These are phyloP conservation scores for Rusavskia elegans DNA, from an alignment of 495 filamentous ascomycete genomes.

Conservation along the genomic window DNA sequence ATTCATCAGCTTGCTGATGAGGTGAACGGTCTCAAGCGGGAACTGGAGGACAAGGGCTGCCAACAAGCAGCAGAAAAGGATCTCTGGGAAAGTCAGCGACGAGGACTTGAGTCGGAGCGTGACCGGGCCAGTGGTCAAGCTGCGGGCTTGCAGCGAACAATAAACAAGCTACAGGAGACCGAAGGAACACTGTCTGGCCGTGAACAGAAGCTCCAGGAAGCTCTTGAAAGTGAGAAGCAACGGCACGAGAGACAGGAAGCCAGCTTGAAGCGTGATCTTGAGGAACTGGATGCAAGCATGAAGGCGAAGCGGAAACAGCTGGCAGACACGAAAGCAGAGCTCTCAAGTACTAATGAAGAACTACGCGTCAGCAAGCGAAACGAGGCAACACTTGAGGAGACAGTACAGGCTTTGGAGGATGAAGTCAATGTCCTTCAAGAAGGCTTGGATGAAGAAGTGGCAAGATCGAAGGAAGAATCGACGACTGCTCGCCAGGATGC, in stretches of 20 bases:
- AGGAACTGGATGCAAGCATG: conserved; percentile 41
- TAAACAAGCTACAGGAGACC: conserved; percentile 51
- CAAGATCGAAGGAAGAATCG: conserved; percentile 42
- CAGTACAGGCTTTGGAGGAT: conserved; percentile 60
- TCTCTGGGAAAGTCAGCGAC: conserved; percentile 52
- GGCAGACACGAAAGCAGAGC: conserved; percentile 39
- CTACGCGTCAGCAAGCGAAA: conserved; percentile 50
- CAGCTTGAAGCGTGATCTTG: conserved; percentile 36
- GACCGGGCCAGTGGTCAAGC: conserved; percentile 54
- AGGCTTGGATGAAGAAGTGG: conserved; percentile 58
- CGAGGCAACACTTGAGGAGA: conserved; percentile 45
- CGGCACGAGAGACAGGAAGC: conserved; percentile 40
- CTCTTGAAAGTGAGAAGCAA: conserved; percentile 41
- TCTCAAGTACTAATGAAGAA: conserved; percentile 48
- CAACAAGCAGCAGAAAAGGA: conserved; percentile 53
- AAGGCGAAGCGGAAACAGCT: conserved; percentile 34
- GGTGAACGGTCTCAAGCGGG: conserved; percentile 50
- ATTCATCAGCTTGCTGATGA: conserved; percentile 48
- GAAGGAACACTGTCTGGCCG: conserved; percentile 50
- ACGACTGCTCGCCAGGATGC: conserved; percentile 30
- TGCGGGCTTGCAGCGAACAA: conserved; percentile 51
- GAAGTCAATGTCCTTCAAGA: conserved; percentile 64
- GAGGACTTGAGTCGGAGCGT: conserved; percentile 46
- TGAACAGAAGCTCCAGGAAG: conserved; percentile 48
- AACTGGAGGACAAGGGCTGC: conserved; percentile 60